These are phyloP conservation scores for Margaritispora aquatica DNA, from an alignment of 495 filamentous ascomycete species.

Conservation along the genomic window DNA sequence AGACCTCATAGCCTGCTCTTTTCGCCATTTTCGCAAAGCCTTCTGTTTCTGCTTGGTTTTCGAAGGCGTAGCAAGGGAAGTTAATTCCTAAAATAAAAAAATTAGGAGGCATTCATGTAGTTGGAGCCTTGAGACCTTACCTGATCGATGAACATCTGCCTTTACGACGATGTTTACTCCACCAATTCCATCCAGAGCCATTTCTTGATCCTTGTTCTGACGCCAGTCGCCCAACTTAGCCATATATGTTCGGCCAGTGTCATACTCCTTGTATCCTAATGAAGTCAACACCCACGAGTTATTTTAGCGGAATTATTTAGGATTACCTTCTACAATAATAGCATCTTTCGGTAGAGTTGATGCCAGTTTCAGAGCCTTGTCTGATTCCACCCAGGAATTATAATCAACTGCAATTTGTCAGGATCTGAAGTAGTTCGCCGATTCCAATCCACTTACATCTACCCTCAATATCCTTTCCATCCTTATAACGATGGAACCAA, in stretches of 20 bases:
- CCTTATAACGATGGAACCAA: constrained; percentile 93
- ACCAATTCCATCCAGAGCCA: constrained; percentile 91
- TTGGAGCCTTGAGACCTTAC: constrained; percentile 34
- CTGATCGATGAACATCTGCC: constrained; percentile 91
- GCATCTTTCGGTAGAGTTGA: constrained; percentile 67
- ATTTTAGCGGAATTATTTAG: neutral
- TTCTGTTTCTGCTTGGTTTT: constrained; percentile 98
- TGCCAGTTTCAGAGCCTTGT: constrained; percentile 68
- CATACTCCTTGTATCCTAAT: constrained; percentile 82
- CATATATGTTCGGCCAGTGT: constrained; percentile 84
- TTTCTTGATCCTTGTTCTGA: constrained; percentile 81
- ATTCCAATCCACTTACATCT: constrained; percentile 65
- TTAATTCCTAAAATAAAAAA: constrained; percentile 94
- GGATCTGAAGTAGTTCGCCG: neutral
- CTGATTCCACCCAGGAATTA: constrained; percentile 97
- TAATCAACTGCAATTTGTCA: constrained; percentile 68
- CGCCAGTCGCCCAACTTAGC: constrained; percentile 86
- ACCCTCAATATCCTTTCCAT: constrained; percentile 83
- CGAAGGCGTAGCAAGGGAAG: constrained; percentile 94
- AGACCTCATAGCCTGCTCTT: constrained; percentile 86
- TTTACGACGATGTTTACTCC: constrained; percentile 97
- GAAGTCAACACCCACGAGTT: neutral
- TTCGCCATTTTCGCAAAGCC: constrained; percentile 99
- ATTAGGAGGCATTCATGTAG: neutral
- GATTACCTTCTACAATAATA: constrained; percentile 76